Percentiles rank a stretch among this genome's conserved stretches.
phyloP scores from a whole-genome alignment of 2,329 filamentous ascomycete species.

The Alternaria metachromatica region DNA sequence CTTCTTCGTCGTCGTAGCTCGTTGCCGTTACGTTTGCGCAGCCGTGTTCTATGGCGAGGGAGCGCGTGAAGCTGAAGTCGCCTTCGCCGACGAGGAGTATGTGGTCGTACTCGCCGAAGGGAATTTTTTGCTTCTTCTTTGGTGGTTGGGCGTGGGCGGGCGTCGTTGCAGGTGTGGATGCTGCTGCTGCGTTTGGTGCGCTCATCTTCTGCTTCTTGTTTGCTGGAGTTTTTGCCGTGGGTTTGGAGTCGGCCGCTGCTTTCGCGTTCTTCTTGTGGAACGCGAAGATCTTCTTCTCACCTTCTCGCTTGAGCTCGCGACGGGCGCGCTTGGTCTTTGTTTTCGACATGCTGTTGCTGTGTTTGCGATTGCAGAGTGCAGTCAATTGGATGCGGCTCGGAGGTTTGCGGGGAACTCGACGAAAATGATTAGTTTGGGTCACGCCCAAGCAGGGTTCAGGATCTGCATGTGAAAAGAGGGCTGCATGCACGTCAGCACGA shows the following conservation, averaged over 20 bases:
- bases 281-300: constrained; percentile 34
- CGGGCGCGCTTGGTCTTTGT: constrained; percentile 43
- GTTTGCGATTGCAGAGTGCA: constrained; percentile 1
- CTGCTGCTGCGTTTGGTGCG: constrained; percentile 1
- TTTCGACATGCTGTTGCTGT: constrained; percentile 38
- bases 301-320: constrained; percentile 44
- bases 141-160: constrained; percentile 6
- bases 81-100: constrained; percentile 81
- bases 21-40: constrained; percentile 74
- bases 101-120: constrained; percentile 69
- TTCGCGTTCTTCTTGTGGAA: constrained; percentile 34
- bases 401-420: constrained; percentile 32
- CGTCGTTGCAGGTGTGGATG: constrained; percentile 11
- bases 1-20: constrained; percentile 66
- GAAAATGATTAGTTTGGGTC: constrained; percentile 34
- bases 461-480: constrained; percentile 17
- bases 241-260: constrained; percentile 16
- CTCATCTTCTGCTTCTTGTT: constrained; percentile 26
- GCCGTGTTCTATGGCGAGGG: constrained; percentile 69
- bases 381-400: constrained; percentile 8
- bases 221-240: constrained; percentile 11
- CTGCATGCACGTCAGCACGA: neutral
- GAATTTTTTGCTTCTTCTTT: constrained; percentile 55
- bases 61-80: constrained; percentile 78
- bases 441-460: neutral